phyloP scores from a whole-genome alignment of 2,329 filamentous ascomycete genomes.

The Venturiaceae sp. region DNA sequence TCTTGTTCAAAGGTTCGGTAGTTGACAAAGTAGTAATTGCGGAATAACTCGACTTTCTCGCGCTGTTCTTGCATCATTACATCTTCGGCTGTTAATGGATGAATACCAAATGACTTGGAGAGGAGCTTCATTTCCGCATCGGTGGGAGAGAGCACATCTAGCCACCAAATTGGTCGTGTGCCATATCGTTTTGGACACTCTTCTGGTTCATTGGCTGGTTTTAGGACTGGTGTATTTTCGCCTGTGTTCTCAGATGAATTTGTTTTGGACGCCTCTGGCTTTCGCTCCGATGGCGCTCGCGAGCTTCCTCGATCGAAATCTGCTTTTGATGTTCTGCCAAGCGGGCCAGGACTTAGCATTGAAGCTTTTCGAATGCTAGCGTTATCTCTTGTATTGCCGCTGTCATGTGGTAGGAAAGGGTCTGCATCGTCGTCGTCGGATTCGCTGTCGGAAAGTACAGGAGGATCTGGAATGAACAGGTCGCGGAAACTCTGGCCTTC shows the following conservation, averaged over 20 bases:
- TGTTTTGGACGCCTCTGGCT: background rate
- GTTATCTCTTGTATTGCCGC: background rate
- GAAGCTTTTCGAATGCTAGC: background rate
- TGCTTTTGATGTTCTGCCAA: background rate
- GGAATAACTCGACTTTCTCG: slow-evolving; percentile 95
- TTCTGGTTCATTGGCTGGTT: slow-evolving; percentile 14
- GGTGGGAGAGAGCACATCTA: slow-evolving; percentile 84
- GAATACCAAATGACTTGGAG: slow-evolving; percentile 87
- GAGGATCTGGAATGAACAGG: slow-evolving; percentile 80
- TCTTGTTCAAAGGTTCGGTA: slow-evolving; percentile 98
- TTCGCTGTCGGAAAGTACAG: slow-evolving; percentile 47
- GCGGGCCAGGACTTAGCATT: background rate
- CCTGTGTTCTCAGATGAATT: slow-evolving; percentile 4
- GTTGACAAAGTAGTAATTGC: slow-evolving; percentile 97
- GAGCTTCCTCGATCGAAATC: background rate
- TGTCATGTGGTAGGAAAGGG: background rate
- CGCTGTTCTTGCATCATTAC: slow-evolving; percentile 96
- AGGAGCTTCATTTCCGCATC: slow-evolving; percentile 94
- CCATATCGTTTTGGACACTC: slow-evolving; percentile 41
- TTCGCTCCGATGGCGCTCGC: background rate
- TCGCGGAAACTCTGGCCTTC: slow-evolving; percentile 75
- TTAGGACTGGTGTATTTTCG: slow-evolving; percentile 13
- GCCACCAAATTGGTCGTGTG: slow-evolving; percentile 89
- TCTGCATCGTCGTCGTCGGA: slow-evolving; percentile 48
- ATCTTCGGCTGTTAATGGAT: slow-evolving; percentile 90